These are phyloP conservation scores for Linum trigynum DNA, from an alignment of 345 rosid species.

Conservation along the genomic window DNA sequence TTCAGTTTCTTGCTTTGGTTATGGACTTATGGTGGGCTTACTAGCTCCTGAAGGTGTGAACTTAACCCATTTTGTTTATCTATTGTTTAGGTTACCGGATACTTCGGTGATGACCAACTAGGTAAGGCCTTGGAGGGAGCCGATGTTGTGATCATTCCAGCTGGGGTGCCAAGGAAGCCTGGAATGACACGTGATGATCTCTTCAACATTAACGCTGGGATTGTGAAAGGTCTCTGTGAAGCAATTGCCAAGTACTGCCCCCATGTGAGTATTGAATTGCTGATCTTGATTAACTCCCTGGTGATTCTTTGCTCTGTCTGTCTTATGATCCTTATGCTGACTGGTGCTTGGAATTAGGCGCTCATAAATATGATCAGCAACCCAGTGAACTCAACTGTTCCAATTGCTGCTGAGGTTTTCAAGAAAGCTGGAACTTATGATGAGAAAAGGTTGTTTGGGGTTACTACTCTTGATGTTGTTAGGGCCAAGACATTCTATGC, in stretches of 20 bases:
- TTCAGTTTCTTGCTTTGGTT: not conserved
- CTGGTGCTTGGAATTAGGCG: conserved; percentile 29
- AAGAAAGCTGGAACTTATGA: conserved; percentile 69
- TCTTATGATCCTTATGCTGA: conserved; percentile 10
- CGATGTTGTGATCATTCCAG: conserved; percentile 73
- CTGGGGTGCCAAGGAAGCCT: conserved; percentile 88
- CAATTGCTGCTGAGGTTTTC: conserved; percentile 68
- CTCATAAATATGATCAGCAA: conserved; percentile 74
- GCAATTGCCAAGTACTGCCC: conserved; percentile 89
- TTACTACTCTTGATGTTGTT: conserved; percentile 78
- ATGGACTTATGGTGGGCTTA: not conserved
- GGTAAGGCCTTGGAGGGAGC: conserved; percentile 63
- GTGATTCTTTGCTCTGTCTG: not conserved
- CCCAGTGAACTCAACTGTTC: conserved; percentile 77
- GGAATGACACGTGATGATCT: conserved; percentile 95
- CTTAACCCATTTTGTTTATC: not conserved
- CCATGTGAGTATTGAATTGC: conserved; percentile 32
- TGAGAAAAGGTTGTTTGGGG: conserved; percentile 63
- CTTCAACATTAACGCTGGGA: conserved; percentile 87
- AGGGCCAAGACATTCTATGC: conserved; percentile 82
- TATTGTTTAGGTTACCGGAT: conserved; percentile 46
- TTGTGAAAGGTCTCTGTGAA: conserved; percentile 52
- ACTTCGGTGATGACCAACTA: conserved; percentile 53
- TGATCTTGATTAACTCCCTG: not conserved
- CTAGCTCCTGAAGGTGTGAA: not conserved